phyloP scores from a whole-genome alignment of 179 eudicot genomes.

The Beta corolliflora region DNA sequence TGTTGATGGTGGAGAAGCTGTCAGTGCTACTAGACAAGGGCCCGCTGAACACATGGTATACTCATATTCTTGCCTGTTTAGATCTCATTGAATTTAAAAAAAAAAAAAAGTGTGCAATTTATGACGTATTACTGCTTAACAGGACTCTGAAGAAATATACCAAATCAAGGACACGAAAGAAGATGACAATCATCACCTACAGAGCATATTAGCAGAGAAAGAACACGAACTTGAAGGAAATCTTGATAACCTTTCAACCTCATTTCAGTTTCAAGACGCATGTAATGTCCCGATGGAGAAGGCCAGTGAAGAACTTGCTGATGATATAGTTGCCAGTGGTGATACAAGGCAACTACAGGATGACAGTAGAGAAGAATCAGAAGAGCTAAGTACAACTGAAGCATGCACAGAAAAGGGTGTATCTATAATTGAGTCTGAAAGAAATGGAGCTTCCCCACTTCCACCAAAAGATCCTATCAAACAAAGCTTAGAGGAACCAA shows the following conservation, averaged over 20 bases:
- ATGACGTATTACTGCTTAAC: not conserved
- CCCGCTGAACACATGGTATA: constrained; percentile 4
- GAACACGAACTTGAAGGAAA: constrained; percentile 8
- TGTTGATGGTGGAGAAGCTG: not conserved
- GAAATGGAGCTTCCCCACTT: not conserved
- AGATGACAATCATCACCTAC: not conserved
- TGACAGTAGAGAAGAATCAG: not conserved
- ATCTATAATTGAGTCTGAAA: not conserved
- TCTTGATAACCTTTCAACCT: not conserved
- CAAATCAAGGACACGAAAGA: not conserved
- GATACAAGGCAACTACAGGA: not conserved
- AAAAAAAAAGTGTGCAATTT: not conserved
- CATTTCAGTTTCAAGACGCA: not conserved
- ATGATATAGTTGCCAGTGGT: not conserved
- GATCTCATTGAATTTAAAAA: not conserved
- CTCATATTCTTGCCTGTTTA: not conserved
- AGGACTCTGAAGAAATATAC: constrained; percentile 2
- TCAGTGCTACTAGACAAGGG: not conserved
- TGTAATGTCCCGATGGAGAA: not conserved
- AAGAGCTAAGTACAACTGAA: not conserved
- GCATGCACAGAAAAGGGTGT: no score
- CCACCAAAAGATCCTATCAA: not conserved
- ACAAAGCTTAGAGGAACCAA: not conserved
- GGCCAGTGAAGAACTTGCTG: not conserved
- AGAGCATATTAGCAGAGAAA: not conserved